phyloP scores from a whole-genome alignment of 2,329 filamentous ascomycete species.

The Diplodia corticola region DNA sequence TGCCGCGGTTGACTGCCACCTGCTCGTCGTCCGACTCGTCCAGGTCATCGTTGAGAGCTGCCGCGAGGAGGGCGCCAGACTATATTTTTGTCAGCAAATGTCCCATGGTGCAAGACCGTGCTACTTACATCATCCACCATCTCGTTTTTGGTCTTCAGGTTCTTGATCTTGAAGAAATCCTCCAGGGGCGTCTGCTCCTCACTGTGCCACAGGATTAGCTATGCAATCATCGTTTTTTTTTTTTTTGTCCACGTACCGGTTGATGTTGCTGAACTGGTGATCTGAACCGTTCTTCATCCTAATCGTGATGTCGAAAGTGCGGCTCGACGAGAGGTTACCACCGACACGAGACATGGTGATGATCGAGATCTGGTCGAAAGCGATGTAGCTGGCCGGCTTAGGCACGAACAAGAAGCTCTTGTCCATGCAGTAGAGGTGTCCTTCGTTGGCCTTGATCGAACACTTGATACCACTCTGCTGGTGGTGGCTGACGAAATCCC shows the following conservation, averaged over 20 bases:
- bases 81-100: constrained; percentile 35
- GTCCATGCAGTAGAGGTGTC: constrained; percentile 93
- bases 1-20: constrained; percentile 76
- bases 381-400: constrained; percentile 95
- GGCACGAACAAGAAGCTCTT: constrained; percentile 99
- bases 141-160: constrained; percentile 95
- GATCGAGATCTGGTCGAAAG: constrained; percentile 86
- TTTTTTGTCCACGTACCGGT: constrained; percentile 58
- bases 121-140: constrained; percentile 83
- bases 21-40: constrained; percentile 78
- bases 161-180: constrained; percentile 95
- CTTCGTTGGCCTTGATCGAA: constrained; percentile 99
- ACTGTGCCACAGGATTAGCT: constrained; percentile 38
- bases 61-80: constrained; percentile 66
- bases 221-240: neutral
- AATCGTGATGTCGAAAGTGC: constrained; percentile 96
- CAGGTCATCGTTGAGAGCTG: constrained; percentile 79
- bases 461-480: constrained; percentile 96
- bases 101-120: constrained; percentile 14
- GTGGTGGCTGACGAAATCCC: constrained; percentile 92
- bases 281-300: constrained; percentile 84
- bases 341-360: constrained; percentile 96
- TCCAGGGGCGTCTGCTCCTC: constrained; percentile 97
- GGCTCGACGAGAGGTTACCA: constrained; percentile 87
- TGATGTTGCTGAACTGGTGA: constrained; percentile 98